Evolutionary conservation across 257 asterid genomes (phyloP).

Genomic region (Rehmannia glutinosa): DNA sequence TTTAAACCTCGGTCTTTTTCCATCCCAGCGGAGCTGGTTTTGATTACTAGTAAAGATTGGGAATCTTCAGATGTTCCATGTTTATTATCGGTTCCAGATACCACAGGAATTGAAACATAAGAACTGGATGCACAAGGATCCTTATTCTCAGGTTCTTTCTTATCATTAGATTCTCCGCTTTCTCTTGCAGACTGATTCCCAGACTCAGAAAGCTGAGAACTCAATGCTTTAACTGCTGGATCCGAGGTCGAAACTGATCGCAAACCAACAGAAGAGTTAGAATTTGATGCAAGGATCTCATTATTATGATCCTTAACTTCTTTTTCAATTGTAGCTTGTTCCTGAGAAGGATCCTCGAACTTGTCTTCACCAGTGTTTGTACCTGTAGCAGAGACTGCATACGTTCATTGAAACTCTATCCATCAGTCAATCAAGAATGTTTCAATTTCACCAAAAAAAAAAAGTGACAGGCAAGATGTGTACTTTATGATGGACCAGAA

Average conservation of each 20-base stretch:
- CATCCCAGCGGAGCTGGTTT: conserved; percentile 18
- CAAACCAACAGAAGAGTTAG: conserved; percentile 7
- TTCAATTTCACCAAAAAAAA: neutral
- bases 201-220: conserved; percentile 20
- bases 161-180: conserved; percentile 19
- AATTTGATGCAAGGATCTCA: conserved; percentile 20
- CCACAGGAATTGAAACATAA: conserved; percentile 23
- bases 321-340: conserved; percentile 14
- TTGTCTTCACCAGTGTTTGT: conserved; percentile 13
- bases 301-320: conserved; percentile 11
- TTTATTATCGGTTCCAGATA: conserved; percentile 21
- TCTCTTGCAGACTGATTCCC: conserved; percentile 18
- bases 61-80: conserved; percentile 25
- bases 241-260: conserved; percentile 19
- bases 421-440: conserved; percentile 1
- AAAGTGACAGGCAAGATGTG: neutral
- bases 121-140: conserved; percentile 20
- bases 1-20: conserved; percentile 23
- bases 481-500: neutral
- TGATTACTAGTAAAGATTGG: conserved; percentile 4
- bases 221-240: conserved; percentile 9
- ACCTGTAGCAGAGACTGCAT: conserved; percentile 23
- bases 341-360: conserved; percentile 18
- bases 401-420: neutral
- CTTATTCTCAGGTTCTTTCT: conserved; percentile 9